Evolutionary conservation across 2,329 filamentous ascomycete species (phyloP).

Genomic region (Cladosporium sp.): DNA sequence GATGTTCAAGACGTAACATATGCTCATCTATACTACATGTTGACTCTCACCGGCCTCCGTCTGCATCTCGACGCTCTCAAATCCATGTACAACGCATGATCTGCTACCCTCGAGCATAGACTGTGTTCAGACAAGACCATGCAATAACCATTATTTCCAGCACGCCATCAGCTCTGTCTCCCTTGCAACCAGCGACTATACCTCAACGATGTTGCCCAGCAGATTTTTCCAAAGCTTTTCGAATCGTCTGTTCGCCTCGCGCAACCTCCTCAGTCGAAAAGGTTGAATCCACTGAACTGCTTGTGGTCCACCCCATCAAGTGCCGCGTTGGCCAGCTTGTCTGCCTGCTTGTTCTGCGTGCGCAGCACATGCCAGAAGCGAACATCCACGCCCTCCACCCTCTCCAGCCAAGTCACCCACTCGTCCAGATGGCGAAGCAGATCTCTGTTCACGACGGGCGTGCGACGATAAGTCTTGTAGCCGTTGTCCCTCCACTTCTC

Average conservation of each 20-base stretch:
- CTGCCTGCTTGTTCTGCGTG: not conserved
- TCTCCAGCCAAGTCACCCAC: not conserved
- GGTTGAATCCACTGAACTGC: not conserved
- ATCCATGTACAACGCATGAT: not conserved
- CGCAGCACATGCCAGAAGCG: conserved; percentile 33
- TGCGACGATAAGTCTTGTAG: conserved; percentile 30
- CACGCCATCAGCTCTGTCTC: not conserved
- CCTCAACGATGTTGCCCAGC: not conserved
- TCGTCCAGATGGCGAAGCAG: conserved; percentile 28
- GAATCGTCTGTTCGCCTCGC: not conserved
- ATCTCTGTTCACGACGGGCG: conserved; percentile 27
- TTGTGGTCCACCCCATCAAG: conserved; percentile 32
- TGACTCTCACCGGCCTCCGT: not conserved
- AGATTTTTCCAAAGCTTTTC: not conserved
- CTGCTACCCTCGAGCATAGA: not conserved
- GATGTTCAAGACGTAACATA: no score
- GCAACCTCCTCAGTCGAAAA: not conserved
- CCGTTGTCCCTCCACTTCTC: conserved; percentile 35
- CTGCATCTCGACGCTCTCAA: not conserved
- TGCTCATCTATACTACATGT: no score
- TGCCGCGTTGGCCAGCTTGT: not conserved
- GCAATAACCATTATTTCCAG: not conserved
- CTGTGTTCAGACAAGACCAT: not conserved
- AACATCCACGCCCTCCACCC: conserved; percentile 22
- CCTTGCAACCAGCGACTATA: not conserved